A percentile compares a stretch with the other conserved stretches of the same genome.
These are phyloP conservation scores for Parietichytrium sp. DNA, from an alignment of 108 stramenopile genomes.

Conservation along the genomic window DNA sequence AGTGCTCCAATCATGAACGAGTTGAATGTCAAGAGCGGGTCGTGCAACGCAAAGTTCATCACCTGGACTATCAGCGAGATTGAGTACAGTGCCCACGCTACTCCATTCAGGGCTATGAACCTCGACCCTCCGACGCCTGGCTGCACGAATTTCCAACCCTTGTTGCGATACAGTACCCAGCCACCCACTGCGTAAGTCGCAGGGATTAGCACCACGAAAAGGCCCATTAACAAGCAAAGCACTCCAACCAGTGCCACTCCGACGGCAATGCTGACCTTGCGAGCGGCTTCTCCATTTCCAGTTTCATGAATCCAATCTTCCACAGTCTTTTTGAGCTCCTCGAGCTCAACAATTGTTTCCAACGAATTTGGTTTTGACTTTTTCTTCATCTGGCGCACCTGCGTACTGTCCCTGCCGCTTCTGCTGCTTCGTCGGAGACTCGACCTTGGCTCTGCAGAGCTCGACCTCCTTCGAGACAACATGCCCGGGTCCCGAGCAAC, in stretches of 20 bases:
- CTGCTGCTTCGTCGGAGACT: no score
- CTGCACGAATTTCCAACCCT: conserved; percentile 3
- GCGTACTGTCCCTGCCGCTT: no score
- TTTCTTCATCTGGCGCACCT: no score
- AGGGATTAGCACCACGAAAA: conserved; percentile 28
- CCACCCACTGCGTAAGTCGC: conserved; percentile 7
- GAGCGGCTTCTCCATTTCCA: background rate
- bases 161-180: conserved; percentile 29
- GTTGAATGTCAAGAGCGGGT: conserved; percentile 20
- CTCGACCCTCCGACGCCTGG: conserved; percentile 4
- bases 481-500: no score
- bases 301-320: background rate
- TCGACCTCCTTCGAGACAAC: no score
- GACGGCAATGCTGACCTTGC: background rate
- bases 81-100: conserved; percentile 15
- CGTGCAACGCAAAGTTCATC: background rate
- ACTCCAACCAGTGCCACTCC: background rate
- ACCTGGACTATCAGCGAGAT: background rate
- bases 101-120: conserved; percentile 26
- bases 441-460: no score
- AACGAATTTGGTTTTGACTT: no score
- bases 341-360: background rate
- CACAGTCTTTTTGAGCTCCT: background rate
- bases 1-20: conserved; percentile 21
- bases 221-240: background rate